Evolutionary conservation across 1,284 basidiomycete genomes (phyloP).

Genomic region (Meira miltonrushii): DNA sequence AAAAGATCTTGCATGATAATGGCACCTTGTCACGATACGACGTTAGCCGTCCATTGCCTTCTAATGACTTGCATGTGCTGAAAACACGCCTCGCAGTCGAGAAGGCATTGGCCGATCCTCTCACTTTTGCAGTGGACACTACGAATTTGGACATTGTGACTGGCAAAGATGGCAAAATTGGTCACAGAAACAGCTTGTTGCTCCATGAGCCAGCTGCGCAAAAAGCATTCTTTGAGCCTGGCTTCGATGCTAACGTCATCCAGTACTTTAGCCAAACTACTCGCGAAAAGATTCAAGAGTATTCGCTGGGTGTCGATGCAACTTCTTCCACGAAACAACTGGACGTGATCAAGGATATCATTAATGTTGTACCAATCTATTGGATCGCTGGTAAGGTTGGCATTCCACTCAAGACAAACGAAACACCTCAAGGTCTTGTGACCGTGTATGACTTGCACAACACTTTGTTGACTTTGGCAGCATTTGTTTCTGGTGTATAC

Average conservation of each 20-base stretch:
- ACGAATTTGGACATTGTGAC: slow-evolving; percentile 11
- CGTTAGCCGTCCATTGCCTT: slow-evolving; percentile 53
- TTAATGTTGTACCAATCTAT: slow-evolving; percentile 63
- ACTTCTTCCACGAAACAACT: slow-evolving; percentile 56
- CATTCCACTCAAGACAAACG: slow-evolving; percentile 65
- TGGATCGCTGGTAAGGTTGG: slow-evolving; percentile 53
- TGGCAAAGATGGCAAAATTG: slow-evolving; percentile 3
- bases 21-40: slow-evolving; percentile 57
- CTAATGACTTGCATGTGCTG: slow-evolving; percentile 52
- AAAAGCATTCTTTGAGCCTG: slow-evolving; percentile 14
- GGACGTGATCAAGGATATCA: slow-evolving; percentile 67
- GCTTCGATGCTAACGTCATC: slow-evolving; percentile 16
- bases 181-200: slow-evolving; percentile 12
- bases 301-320: slow-evolving; percentile 61
- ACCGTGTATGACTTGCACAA: slow-evolving; percentile 48
- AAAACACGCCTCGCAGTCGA: slow-evolving; percentile 59
- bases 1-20: slow-evolving; percentile 62
- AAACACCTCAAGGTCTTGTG: slow-evolving; percentile 60
- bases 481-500: slow-evolving; percentile 53
- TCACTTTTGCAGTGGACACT: slow-evolving; percentile 1
- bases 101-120: no score
- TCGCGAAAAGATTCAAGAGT: slow-evolving; percentile 58
- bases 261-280: slow-evolving; percentile 55
- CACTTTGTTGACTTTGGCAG: slow-evolving; percentile 13
- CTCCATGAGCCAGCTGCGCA: slow-evolving; percentile 11